Conservation (phyloP, 1,284 basidiomycete genomes). For the Puccinia brachypodii region DNA sequence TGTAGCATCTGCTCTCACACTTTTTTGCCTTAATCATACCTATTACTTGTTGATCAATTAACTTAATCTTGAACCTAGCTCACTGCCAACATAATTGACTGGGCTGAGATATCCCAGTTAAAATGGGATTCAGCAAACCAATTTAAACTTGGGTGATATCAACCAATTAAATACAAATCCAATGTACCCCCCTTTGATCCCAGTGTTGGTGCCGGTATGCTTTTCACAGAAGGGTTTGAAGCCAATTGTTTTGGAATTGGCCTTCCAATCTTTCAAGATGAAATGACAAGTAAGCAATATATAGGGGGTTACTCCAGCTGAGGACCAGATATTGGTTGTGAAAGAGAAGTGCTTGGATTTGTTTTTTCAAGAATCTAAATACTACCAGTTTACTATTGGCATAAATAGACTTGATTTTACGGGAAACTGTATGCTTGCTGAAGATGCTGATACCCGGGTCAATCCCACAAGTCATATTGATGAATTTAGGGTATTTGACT, state of each 20-base stretch:
- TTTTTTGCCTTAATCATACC: no score
- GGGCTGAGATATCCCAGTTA: no score
- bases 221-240: background rate
- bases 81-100: no score
- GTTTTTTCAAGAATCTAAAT: background rate
- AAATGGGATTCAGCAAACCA: no score
- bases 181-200: no score
- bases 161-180: no score
- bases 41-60: no score
- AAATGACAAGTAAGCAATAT: conserved; percentile 2
- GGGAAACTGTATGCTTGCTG: background rate
- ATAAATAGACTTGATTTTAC: background rate
- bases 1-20: no score
- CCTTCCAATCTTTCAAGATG: conserved; percentile 5
- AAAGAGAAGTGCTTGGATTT: background rate
- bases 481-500: background rate
- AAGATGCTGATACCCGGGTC: background rate
- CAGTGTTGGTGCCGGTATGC: background rate
- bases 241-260: background rate
- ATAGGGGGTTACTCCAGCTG: background rate
- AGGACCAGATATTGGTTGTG: conserved; percentile 7
- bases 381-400: background rate
- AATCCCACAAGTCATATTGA: background rate
- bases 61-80: no score
- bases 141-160: no score